Evolutionary conservation across 345 rosid species (phyloP), one percentile per base, ranked within the genome.

Genomic region (Odontarrhena argentea): DNA sequence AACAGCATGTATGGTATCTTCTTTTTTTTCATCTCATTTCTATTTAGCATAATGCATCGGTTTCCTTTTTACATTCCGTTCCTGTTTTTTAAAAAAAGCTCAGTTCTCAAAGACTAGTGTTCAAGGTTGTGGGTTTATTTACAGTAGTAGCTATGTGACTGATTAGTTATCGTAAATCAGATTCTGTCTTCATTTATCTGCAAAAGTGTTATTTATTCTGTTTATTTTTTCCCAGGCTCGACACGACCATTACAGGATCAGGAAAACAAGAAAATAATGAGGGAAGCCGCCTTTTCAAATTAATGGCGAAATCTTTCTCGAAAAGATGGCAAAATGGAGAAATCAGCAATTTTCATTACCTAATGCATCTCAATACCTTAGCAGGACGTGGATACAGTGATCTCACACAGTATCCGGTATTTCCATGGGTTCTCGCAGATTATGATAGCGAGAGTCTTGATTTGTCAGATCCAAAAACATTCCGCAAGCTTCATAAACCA

Each of bases 261-360:
- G 73, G 83, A 55, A 95, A 89, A 75, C 97, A 91, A 67, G 99
- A 95, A 77, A 89, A 79, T 73, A 85, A 73, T 45, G 99, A 95
- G 73, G 97, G 99, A 41, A 76, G 96, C 65, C 96, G 99, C 36
- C 87, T 95, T 55, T 95, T 95, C 72, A 95, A 84, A 81, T 51
- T 85, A 71, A 85, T 80, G 87, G 97, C 99, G 38, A 95, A 89
- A 76, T 95, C 99, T 61, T 95, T 95, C 76, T 95, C 99, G 9
- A 95, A 87, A 79, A 87, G 99, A 74, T 95, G 99, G 99, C 97
- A 95, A 77, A 95, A 84, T 78, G 99, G 99, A 77, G 99, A 95
- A 81, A 95, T 91, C 55, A 95, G 96, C 86, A 95, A 95, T 78
- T 95, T 95, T 74, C 97, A 95, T 74, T 95, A 95, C 82, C 88